Base-by-base conservation (phyloP, 345 rosid genomes). In the Acer campestre region DNA sequence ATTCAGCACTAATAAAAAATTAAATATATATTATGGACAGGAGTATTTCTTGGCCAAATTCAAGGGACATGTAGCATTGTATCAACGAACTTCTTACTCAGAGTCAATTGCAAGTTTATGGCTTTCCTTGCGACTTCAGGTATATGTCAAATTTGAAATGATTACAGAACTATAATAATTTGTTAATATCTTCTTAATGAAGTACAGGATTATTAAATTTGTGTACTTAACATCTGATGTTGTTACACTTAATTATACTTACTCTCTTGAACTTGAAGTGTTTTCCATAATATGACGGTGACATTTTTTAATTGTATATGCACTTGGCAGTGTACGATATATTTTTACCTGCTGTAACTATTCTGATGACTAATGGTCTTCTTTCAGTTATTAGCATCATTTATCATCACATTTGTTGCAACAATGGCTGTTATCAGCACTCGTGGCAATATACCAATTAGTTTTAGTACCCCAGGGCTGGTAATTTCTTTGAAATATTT, bases 121-220 rank as follows among this genome's bases (percentile, higher is more conserved):
- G 99, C 98, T 95, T 84, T 92, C 99, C 73, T 79, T 95, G 80
- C 99, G 93, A 79, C 99, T 95, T 78, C 98, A 95, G 98, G 99
- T 93, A 89, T 70, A 58, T 76, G 5, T 17, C 18, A 16, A 40
- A 71, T 56, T 23, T 44, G 10, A 27, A 22, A 55, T 70, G n/a
- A 20, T 62, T 74, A 25, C 23, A 7, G 48, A 27, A 29, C 35
- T 69, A 7, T 14, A 25, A 48, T 44, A 14, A 48, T 35, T 10
- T 23, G 40, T 29, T 55, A 17, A 35, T 31, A 14, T 63, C 9
- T 27, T 14, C 2, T 22, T 23, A 22, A 20, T 59, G 7, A 59
- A 22, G 23, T 59, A n/a, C 23, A 12, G 14, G 29, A 25, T 61
- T 10, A 0, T 65, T 58, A 44, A 22, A 23, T 65, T 29, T 61